Conservation (phyloP, 129 eudicot species). For the Mikania micrantha region DNA sequence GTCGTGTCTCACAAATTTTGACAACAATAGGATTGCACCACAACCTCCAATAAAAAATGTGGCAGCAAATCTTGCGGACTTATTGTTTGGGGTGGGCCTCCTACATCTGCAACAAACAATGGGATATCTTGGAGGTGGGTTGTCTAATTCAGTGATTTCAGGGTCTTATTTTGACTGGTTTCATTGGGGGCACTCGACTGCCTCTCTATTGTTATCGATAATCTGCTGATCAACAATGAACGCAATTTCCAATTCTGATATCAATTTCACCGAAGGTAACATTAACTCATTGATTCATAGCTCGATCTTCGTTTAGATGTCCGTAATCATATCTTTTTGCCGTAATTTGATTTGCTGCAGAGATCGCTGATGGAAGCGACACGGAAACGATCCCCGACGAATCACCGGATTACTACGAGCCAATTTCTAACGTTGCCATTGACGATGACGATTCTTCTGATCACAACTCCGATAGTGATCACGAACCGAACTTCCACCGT, state of each 20-base stretch:
- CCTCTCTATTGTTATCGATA: background rate
- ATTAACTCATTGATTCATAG: too few relatives aligned
- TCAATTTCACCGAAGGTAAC: constrained; percentile 31
- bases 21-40: too few relatives aligned
- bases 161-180: too few relatives aligned
- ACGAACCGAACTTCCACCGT: constrained; percentile 18
- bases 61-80: too few relatives aligned
- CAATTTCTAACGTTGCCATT: constrained; percentile 36
- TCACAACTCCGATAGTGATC: constrained; percentile 37
- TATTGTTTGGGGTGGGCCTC: too few relatives aligned
- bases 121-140: too few relatives aligned
- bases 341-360: constrained; percentile 12
- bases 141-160: too few relatives aligned
- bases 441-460: constrained; percentile 39
- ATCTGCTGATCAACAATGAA: constrained; percentile 30
- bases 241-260: constrained; percentile 29
- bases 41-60: too few relatives aligned
- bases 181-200: too few relatives aligned
- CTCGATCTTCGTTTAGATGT: background rate
- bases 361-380: constrained; percentile 64
- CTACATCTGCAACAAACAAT: too few relatives aligned
- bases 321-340: background rate
- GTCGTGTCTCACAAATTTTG: too few relatives aligned
- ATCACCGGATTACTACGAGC: constrained; percentile 66
- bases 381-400: constrained; percentile 65